Percentiles rank a stretch among this genome's conserved stretches.
Evolutionary conservation across 768 basidiomycete genomes (phyloP).

Genomic region (Termitomyces sp.): DNA sequence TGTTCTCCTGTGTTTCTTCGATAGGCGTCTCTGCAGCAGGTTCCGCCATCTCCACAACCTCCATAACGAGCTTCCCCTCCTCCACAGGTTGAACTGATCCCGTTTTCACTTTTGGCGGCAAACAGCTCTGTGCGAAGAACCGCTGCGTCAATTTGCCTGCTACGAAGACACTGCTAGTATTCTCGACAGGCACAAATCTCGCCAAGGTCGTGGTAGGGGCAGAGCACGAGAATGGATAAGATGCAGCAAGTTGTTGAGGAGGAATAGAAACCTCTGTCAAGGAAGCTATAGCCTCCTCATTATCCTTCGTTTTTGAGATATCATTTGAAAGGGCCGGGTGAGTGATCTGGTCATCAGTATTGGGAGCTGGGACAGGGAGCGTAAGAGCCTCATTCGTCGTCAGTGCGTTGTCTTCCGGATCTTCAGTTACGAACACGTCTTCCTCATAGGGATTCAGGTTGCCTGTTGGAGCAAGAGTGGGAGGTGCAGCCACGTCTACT

Average conservation of each 20-base stretch:
- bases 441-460: neutral
- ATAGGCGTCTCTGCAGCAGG: neutral
- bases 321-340: neutral
- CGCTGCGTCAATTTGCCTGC: conserved; percentile 9
- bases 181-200: neutral
- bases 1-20: neutral
- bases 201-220: neutral
- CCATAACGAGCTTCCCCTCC: neutral
- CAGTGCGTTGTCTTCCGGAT: neutral
- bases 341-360: neutral
- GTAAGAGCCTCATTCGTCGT: neutral
- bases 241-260: neutral
- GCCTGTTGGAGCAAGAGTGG: neutral
- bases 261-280: neutral
- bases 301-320: neutral
- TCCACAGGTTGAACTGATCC: neutral
- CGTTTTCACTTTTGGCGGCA: conserved; percentile 1
- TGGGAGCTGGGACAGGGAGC: neutral
- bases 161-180: neutral
- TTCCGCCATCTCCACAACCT: neutral
- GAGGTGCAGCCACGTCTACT: neutral
- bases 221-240: neutral
- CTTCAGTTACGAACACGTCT: neutral
- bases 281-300: neutral
- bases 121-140: conserved; percentile 13